Evolutionary conservation across 225 moss, liverwort and hornwort species (phyloP).

Genomic region (Polytrichum formosum): DNA sequence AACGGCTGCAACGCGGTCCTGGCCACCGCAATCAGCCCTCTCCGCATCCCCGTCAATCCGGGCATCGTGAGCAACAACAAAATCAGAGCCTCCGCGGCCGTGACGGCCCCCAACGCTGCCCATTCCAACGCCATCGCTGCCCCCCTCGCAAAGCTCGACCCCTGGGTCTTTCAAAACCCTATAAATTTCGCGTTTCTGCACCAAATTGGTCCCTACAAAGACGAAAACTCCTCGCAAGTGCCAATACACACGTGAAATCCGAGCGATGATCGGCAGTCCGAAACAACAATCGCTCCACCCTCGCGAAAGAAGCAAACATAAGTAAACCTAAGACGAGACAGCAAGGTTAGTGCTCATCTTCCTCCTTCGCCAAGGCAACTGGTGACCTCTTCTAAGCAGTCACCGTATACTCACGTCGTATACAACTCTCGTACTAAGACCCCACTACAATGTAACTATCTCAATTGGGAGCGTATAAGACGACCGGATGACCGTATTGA

Average conservation of each 20-base stretch:
- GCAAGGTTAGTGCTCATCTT: not conserved
- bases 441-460: no score
- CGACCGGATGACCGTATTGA: no score
- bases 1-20: slow-evolving; percentile 54
- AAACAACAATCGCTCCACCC: no score
- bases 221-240: no score
- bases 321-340: not conserved
- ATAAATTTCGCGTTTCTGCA: slow-evolving; percentile 8
- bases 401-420: no score
- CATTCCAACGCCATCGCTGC: slow-evolving; percentile 57
- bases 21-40: slow-evolving; percentile 44
- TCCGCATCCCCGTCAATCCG: slow-evolving; percentile 52
- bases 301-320: no score
- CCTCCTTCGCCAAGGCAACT: not conserved
- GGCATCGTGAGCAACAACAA: slow-evolving; percentile 53
- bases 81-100: slow-evolving; percentile 18
- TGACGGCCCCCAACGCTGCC: slow-evolving; percentile 38
- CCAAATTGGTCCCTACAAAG: slow-evolving; percentile 7
- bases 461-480: no score
- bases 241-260: no score
- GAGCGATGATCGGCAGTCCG: no score
- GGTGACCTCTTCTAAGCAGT: no score
- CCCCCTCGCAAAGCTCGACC: not conserved
- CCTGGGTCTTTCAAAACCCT: slow-evolving; percentile 3
- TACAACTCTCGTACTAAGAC: no score